Base-by-base conservation (phyloP, 2,329 filamentous ascomycete genomes). In the Plenodomus tracheiphilus region DNA sequence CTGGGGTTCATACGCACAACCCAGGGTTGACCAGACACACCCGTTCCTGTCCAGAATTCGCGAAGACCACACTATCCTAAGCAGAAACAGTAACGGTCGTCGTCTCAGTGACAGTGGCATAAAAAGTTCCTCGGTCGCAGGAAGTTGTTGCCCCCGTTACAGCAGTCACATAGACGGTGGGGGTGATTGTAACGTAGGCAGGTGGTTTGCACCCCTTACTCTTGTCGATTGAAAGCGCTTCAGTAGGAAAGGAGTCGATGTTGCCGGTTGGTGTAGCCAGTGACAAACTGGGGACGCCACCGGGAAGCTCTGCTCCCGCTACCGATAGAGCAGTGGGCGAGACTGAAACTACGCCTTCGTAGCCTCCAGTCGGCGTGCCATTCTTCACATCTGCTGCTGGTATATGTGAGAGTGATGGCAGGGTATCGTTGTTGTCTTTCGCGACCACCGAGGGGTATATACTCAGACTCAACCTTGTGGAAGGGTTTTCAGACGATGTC, bases 131-230 rank as follows among this genome's bases (percentile, higher is more conserved):
- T n/a, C n/a, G n/a, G n/a, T n/a, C n/a, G n/a, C n/a, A n/a, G n/a
- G n/a, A n/a, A n/a, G n/a, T n/a, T n/a, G n/a, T n/a, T n/a, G n/a
- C n/a, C n/a, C n/a, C 35, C 38, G 19, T 47, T 53, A 20, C 13
- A 32, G 56, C 57, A 35, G 62, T 66, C 8, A 66, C 56, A 28
- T 58, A 59, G 43, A 66, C 46, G 17, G 65, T 68, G 11, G 63
- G 63, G 1, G 65, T 68, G 45, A 65, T 49, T 3, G 65, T 68
- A 4, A 69, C 51, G 18, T 57, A 59, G 15, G 62, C 51, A 3
- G 61, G 59, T 1, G 53, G 47, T 37, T 56, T 55, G 59, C 66
- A 65, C 19, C 49, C 53, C 6, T 47, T 54, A n/a, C 52, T 43
- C 1, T 43, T 47, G 15, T 42, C 46, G 21, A 47, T 49, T 10